Base-by-base conservation (phyloP, 805 yeast genomes). In the Pichia deserticola region DNA sequence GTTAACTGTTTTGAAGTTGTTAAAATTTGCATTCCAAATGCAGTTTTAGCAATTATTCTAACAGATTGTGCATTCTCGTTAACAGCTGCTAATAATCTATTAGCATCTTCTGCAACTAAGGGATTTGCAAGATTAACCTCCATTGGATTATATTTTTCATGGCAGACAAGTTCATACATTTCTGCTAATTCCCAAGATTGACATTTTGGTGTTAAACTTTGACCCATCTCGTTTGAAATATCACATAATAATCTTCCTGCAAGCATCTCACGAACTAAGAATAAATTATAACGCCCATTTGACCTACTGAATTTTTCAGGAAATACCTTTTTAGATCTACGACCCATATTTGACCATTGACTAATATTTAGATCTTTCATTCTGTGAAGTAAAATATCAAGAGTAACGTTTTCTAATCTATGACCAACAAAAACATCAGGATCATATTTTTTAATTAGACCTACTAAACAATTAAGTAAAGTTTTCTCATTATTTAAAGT, bases 341-440 rank as follows among this genome's bases (percentile, higher is more conserved):
- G 84, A 28, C 99, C 98, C 58, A 93, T 70, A 7, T 83, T 73
- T 27, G 89, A 81, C 84, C 96, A 89, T 5, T 84, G 81, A 1
- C 79, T 70, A n/a, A 86, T 82, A 46, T 79, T 78, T 52, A 84
- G 72, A 51, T 84, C 92, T 58, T 79, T 73, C 81, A 90, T 78
- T 58, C 98, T 76, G 56, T 86, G 95, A 45, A 88, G 76, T 53
- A 93, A 69, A 15, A 90, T 84, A 61, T 86, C 95, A 41, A 93
- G 66, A 11, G 89, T 82, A 11, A 87, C 76, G 54, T 78, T 79
- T 55, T 92, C 97, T 52, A 93, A 69, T 55, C 84, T 75, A 63
- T 93, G 98, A 33, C 99, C 99, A 38, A 92, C 63, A 47, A 89
- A 78, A 2, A 89, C 84, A 70, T 93, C 99, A 0, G 98, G 97